These are phyloP conservation scores for Plasmodium ovale DNA, from an alignment of 169 alveolate genomes.

Conservation along the genomic window DNA sequence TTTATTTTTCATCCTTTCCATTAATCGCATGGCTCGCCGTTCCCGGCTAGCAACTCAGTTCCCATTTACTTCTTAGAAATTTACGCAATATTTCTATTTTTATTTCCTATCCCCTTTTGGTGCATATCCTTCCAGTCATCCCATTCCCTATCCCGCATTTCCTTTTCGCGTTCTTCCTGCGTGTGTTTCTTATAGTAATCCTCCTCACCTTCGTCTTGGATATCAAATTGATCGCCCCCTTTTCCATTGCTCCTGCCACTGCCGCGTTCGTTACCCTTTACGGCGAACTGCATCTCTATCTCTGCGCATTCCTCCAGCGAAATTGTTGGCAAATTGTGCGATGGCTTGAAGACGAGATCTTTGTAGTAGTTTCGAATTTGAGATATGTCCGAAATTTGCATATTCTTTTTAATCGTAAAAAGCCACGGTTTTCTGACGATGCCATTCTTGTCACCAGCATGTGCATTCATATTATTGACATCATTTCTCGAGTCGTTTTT, in stretches of 20 bases:
- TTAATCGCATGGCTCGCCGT: background rate
- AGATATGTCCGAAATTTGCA: slow-evolving; percentile 33
- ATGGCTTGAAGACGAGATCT: slow-evolving; percentile 58
- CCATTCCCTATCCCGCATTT: slow-evolving; percentile 36
- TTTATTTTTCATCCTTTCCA: background rate
- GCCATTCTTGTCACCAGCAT: background rate
- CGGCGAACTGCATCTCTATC: slow-evolving; percentile 80
- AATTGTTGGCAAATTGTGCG: slow-evolving; percentile 79
- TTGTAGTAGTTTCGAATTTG: slow-evolving; percentile 44
- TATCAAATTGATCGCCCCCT: background rate
- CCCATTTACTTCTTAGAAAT: background rate
- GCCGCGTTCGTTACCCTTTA: slow-evolving; percentile 1
- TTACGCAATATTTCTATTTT: slow-evolving; percentile 42
- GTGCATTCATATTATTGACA: background rate
- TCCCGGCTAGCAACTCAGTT: background rate
- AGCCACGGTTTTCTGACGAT: slow-evolving; percentile 26
- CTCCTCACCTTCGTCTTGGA: slow-evolving; percentile 13
- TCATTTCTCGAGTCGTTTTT: background rate
- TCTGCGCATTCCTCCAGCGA: slow-evolving; percentile 87
- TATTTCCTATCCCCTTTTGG: slow-evolving; percentile 65
- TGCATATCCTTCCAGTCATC: slow-evolving; percentile 69
- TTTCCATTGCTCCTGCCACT: background rate
- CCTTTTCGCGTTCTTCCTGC: slow-evolving; percentile 42
- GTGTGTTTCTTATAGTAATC: slow-evolving; percentile 23
- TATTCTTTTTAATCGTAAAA: slow-evolving; percentile 48